phyloP scores from a whole-genome alignment of 208 protist species.

The Porcisia deanei region DNA sequence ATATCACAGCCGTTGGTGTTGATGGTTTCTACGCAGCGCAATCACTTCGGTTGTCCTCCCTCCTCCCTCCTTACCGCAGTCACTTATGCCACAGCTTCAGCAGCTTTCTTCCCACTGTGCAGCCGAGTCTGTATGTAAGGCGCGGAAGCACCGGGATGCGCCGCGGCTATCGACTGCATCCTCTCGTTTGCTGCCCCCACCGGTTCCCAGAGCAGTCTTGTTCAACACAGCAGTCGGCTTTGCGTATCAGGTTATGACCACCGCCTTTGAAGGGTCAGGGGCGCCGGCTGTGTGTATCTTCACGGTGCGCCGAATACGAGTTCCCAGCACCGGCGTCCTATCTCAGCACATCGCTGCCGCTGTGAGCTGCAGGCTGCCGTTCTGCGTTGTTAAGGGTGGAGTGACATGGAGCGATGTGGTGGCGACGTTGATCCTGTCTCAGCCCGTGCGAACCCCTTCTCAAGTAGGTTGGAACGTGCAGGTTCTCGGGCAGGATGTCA shows the following conservation, averaged over 20 bases:
- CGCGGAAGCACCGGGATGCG: background rate
- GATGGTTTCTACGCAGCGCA: background rate
- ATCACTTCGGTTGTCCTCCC: background rate
- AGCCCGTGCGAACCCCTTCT: background rate
- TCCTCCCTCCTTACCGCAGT: background rate
- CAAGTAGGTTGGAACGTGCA: conserved; percentile 26
- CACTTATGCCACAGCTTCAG: conserved; percentile 22
- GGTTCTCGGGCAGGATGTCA: conserved; percentile 21
- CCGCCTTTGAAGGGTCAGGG: background rate
- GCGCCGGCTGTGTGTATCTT: conserved; percentile 16
- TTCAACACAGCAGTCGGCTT: conserved; percentile 20
- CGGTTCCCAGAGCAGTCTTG: conserved; percentile 18
- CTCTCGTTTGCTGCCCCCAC: background rate
- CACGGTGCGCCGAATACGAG: conserved; percentile 16
- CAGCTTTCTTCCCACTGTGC: conserved; percentile 7
- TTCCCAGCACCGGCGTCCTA: conserved; percentile 6
- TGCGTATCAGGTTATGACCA: conserved; percentile 22
- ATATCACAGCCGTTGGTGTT: background rate
- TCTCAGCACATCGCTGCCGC: conserved; percentile 15
- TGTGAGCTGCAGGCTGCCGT: conserved; percentile 9
- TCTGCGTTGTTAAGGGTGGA: conserved; percentile 16
- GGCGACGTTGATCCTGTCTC: conserved; percentile 8
- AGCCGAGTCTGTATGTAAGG: background rate
- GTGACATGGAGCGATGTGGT: conserved; percentile 33
- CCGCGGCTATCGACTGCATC: background rate